Base-by-base conservation (phyloP, 1,284 basidiomycete genomes). In the Cryptococcus neoformans region DNA sequence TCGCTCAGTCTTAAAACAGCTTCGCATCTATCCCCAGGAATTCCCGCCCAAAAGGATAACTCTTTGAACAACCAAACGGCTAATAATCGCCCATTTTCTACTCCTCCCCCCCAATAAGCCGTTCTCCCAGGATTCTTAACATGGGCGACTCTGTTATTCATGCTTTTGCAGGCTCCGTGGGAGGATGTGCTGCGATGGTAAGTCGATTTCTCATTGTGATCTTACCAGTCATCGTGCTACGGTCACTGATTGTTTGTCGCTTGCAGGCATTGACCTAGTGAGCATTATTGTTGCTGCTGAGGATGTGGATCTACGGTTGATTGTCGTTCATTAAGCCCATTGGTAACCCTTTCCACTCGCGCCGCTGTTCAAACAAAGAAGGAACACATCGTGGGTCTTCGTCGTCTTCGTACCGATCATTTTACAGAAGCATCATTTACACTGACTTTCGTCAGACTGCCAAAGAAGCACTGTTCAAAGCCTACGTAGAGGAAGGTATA, bases 171-270 rank as follows among this genome's bases (percentile, higher is more conserved):
- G 95, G 95, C 46, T 91, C 92, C 36, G 84, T 87, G 4, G 95
- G 92, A 55, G 95, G 95, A 50, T 88, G 94, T 69, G 82, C 90
- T 48, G 89, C 92, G 37, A 95, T 96, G 91, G 90, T 89, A 69
- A 78, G 87, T 79, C 21, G 34, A 44, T 28, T 4, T 28, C 28
- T 28, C 28, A 28, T 14, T 37, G 54, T 48, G 56, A 35, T 48
- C 51, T 49, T 17, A 14, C 42, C 35, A 41, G 4, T 11, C 16
- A 49, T 8, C 10, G 9, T 17, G 36, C 41, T 38, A 41, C 4
- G 34, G 17, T 36, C 40, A 54, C 55, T 56, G 45, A 50, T 51
- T n/a, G 4, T 16, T 34, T 39, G 28, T 11, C 35, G 14, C 10
- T 36, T 37, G 5, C 52, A 75, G 74, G 70, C 73, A 12, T 54